These are phyloP conservation scores for Mortierella sp. DNA, from an alignment of 371 early-diverging fungal species.

Conservation along the genomic window DNA sequence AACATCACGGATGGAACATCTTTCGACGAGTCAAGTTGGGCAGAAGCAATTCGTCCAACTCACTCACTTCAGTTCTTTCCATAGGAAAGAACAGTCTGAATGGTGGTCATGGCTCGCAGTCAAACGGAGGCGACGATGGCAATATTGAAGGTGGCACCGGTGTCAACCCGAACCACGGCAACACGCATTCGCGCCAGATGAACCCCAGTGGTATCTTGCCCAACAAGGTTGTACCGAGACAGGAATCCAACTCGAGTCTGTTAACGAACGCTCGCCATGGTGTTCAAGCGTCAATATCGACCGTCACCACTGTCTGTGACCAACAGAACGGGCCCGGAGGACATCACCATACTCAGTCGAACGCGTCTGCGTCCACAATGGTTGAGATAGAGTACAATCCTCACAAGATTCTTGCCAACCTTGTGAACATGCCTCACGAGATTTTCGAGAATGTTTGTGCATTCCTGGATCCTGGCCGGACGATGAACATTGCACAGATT, in stretches of 20 bases:
- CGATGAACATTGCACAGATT: constrained; percentile 50
- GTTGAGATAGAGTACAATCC: constrained; percentile 34
- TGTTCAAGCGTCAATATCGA: constrained; percentile 1
- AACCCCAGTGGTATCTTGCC: neutral
- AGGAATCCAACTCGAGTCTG: constrained; percentile 28
- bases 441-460: constrained; percentile 54
- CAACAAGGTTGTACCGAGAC: constrained; percentile 8
- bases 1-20: constrained; percentile 51
- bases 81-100: constrained; percentile 18
- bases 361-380: neutral
- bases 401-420: constrained; percentile 46
- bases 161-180: constrained; percentile 30
- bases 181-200: constrained; percentile 22
- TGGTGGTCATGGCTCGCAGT: constrained; percentile 10
- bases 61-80: constrained; percentile 30
- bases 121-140: constrained; percentile 36
- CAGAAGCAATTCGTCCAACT: constrained; percentile 44
- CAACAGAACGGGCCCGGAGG: constrained; percentile 2
- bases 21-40: constrained; percentile 36
- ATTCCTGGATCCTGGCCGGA: constrained; percentile 48
- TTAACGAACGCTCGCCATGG: constrained; percentile 14
- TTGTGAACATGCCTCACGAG: constrained; percentile 50
- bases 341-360: constrained; percentile 18
- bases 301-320: neutral
- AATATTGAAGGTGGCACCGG: constrained; percentile 24